Evolutionary conservation across 495 filamentous ascomycete species (phyloP), one percentile per base, ranked within the genome.

Genomic region (Penicillium paradoxum): DNA sequence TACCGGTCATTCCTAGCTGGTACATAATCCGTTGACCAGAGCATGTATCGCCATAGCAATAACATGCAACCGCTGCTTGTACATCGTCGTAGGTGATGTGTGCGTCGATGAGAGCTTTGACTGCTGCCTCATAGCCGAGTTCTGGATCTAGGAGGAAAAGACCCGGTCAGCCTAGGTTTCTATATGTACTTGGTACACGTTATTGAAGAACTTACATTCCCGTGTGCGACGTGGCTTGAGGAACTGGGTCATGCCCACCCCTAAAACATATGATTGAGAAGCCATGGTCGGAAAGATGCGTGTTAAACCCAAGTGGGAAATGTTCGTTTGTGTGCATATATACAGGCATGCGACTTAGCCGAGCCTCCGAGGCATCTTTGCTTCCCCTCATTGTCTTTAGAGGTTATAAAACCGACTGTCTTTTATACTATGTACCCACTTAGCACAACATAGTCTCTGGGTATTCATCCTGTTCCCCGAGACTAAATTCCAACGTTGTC

Each of bases 1-100:
- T 91, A 54, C 82, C 74, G 11, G 87, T 93, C 87, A 95, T 90
- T 69, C 90, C 90, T 64, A 93, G 88, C 71, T 92, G 88, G 69
- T 95, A 95, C 72, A 93, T 90, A 53, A 92, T 87, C 25, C 90
- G 80, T 75, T 95, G 89, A 10, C 51, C 49, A 29, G 52, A 45
- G 15, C 90, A 91, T 8, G 79, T 84, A 68, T 93, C 89, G 59
- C 88, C 90, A 63, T 90, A 93, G 76, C 85, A 89, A 69, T 91
- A 93, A 73, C 90, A 95, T 1, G 87, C 90, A 9, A 95, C 77
- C 14, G 85, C 90, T 48, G 85, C 83, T 54, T 91, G 85, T 34
- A 95, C 87, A 45, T 91, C 86, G 67, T 93, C 89, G 73, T 93
- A 95, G 63, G 81, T 87, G 71, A 95, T 84, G 29, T 90, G 81